Percentiles rank a stretch among this genome's conserved stretches.
phyloP scores from a whole-genome alignment of 2,329 filamentous ascomycete species.

The Fusarium oxysporum region DNA sequence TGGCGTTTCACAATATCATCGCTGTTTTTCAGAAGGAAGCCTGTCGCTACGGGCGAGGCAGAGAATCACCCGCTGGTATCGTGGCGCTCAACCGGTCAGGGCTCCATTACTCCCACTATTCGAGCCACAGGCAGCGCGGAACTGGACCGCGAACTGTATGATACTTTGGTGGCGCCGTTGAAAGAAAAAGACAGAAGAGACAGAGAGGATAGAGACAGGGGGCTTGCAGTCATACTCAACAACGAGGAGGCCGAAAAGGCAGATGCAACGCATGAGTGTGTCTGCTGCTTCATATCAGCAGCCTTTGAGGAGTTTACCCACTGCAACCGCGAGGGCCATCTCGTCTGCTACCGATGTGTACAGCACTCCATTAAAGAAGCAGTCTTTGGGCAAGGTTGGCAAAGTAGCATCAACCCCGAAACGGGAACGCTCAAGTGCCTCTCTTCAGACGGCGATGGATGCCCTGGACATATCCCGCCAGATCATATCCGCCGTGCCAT shows the following conservation, averaged over 20 bases:
- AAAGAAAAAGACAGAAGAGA: slow-evolving; percentile 56
- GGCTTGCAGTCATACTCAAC: slow-evolving; percentile 66
- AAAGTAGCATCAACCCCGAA: slow-evolving; percentile 78
- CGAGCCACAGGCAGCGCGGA: slow-evolving; percentile 74
- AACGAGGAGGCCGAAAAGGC: slow-evolving; percentile 68
- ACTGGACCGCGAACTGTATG: slow-evolving; percentile 71
- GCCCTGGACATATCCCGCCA: slow-evolving; percentile 77
- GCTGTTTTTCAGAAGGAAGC: slow-evolving; percentile 75
- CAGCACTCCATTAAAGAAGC: slow-evolving; percentile 86
- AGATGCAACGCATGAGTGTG: slow-evolving; percentile 74
- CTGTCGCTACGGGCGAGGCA: slow-evolving; percentile 63
- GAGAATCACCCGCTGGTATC: slow-evolving; percentile 72
- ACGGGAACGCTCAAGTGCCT: slow-evolving; percentile 84
- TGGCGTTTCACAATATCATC: slow-evolving; percentile 81
- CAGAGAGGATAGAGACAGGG: slow-evolving; percentile 63
- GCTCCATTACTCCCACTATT: slow-evolving; percentile 69
- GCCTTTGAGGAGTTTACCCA: slow-evolving; percentile 80
- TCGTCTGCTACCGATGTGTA: slow-evolving; percentile 86
- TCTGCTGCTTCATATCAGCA: slow-evolving; percentile 79
- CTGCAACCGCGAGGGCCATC: slow-evolving; percentile 76
- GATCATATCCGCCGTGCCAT: slow-evolving; percentile 80
- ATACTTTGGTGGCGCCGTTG: slow-evolving; percentile 67
- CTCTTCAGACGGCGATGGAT: slow-evolving; percentile 78
- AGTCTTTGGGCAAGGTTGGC: slow-evolving; percentile 93
- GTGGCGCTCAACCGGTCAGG: slow-evolving; percentile 68